These are phyloP conservation scores for Miscanthus lutarioriparius DNA, from an alignment of 176 grass and related monocot species.

Conservation along the genomic window DNA sequence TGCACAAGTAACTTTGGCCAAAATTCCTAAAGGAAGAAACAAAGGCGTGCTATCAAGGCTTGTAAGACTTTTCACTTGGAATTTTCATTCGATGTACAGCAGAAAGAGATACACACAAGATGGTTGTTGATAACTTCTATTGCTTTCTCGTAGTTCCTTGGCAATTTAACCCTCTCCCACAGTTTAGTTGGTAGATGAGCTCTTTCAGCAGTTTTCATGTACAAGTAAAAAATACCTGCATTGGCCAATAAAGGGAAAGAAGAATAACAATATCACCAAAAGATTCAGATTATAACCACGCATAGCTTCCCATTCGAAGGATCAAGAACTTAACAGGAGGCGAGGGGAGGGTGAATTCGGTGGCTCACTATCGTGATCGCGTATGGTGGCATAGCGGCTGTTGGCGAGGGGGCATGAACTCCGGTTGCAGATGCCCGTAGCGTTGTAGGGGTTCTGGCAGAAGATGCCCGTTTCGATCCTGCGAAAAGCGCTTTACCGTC, in stretches of 20 bases:
- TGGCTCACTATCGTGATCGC: slow-evolving; percentile 68
- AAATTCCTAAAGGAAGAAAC: slow-evolving; percentile 58
- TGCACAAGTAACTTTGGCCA: slow-evolving; percentile 97
- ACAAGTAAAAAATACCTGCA: slow-evolving; percentile 91
- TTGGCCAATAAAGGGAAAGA: not conserved
- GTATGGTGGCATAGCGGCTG: slow-evolving; percentile 91
- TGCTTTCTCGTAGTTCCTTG: slow-evolving; percentile 90
- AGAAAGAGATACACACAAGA: slow-evolving; percentile 50
- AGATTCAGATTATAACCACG: not conserved
- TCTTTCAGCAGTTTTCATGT: slow-evolving; percentile 99
- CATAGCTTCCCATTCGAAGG: not conserved
- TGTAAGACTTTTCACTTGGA: too few relatives aligned
- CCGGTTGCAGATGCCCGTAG: slow-evolving; percentile 85
- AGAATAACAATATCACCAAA: not conserved
- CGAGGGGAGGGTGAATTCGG: not conserved
- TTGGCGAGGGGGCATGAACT: slow-evolving; percentile 96
- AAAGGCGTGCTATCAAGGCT: too few relatives aligned
- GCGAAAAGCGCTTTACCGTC: not conserved
- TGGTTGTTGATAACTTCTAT: slow-evolving; percentile 81
- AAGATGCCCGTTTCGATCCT: slow-evolving; percentile 82
- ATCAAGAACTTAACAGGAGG: not conserved
- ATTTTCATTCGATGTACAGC: too few relatives aligned
- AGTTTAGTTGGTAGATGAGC: slow-evolving; percentile 91
- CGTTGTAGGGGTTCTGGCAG: slow-evolving; percentile 87
- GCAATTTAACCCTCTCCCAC: slow-evolving; percentile 92